Conservation (phyloP, 1,284 basidiomycete species). For the Inonotus obliquus region DNA sequence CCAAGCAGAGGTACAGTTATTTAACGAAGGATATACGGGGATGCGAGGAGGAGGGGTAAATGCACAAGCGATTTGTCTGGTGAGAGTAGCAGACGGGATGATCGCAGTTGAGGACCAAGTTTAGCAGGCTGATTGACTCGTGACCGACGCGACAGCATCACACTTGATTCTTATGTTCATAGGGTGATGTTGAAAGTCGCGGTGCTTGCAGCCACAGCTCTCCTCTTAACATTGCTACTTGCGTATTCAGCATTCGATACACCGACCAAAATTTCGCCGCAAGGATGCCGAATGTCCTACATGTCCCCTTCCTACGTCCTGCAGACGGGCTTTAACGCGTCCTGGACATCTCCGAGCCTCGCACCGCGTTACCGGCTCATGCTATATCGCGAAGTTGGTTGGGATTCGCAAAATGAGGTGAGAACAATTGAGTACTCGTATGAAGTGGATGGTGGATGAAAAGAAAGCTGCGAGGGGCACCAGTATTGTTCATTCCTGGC, state of each 20-base stretch:
- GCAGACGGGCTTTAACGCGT: conserved; percentile 53
- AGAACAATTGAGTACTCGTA: conserved; percentile 21
- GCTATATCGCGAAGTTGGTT: conserved; percentile 88
- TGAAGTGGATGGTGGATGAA: background rate
- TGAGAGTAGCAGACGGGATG: background rate
- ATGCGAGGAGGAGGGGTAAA: background rate
- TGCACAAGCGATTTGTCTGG: background rate
- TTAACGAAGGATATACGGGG: background rate
- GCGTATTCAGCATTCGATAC: conserved; percentile 16
- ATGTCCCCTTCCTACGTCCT: conserved; percentile 92
- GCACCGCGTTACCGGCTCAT: conserved; percentile 78
- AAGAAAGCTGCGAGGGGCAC: conserved; percentile 51
- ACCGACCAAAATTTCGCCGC: conserved; percentile 48
- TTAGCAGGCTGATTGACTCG: background rate
- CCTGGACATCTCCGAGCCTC: conserved; percentile 55
- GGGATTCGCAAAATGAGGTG: conserved; percentile 64
- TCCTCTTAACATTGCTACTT: conserved; percentile 9
- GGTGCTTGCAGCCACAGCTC: conserved; percentile 2
- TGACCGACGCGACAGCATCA: background rate
- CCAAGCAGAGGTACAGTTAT: background rate
- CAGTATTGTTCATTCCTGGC: conserved; percentile 95
- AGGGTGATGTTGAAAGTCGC: conserved; percentile 8
- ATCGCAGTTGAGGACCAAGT: background rate
- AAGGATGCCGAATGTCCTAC: conserved; percentile 96
- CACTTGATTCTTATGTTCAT: background rate